A percentile compares a stretch with the other conserved stretches of the same genome.
phyloP scores from a whole-genome alignment of 2,329 filamentous ascomycete genomes.

The Penicillium occitanis region DNA sequence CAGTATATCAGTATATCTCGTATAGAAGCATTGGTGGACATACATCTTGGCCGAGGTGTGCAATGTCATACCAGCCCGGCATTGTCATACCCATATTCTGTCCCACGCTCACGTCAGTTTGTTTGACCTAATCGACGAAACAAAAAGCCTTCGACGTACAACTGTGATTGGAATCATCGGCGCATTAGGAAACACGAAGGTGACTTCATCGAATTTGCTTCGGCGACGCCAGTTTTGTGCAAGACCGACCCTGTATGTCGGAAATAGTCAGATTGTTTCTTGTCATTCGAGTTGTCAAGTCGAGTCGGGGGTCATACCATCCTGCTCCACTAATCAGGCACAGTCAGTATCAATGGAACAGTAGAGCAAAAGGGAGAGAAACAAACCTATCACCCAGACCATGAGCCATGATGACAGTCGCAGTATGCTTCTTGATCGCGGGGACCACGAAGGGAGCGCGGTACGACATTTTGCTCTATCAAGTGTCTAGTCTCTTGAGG shows the following conservation, averaged over 20 bases:
- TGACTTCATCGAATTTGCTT: conserved; percentile 79
- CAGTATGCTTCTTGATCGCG: conserved; percentile 79
- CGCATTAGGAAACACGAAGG: conserved; percentile 92
- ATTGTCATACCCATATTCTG: conserved; percentile 75
- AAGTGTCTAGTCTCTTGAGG: not conserved
- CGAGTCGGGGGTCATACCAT: conserved; percentile 39
- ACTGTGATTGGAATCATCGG: conserved; percentile 82
- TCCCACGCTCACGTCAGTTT: not conserved
- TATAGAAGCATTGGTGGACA: conserved; percentile 19
- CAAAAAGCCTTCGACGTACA: conserved; percentile 49
- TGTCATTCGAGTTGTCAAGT: not conserved
- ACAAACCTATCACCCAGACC: conserved; percentile 82
- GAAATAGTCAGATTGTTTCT: not conserved
- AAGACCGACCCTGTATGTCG: conserved; percentile 60
- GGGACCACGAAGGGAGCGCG: conserved; percentile 69
- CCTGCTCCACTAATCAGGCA: conserved; percentile 46
- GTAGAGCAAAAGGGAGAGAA: not conserved
- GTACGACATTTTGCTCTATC: conserved; percentile 40
- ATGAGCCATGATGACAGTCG: conserved; percentile 91
- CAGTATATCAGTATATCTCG: not conserved
- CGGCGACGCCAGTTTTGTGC: conserved; percentile 84
- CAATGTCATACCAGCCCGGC: conserved; percentile 64
- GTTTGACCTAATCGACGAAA: not conserved
- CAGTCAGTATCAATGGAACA: conserved; percentile 3
- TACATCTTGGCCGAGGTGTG: conserved; percentile 46